phyloP scores from a whole-genome alignment of 306 rosid species.

The Trifolium fragiferum region DNA sequence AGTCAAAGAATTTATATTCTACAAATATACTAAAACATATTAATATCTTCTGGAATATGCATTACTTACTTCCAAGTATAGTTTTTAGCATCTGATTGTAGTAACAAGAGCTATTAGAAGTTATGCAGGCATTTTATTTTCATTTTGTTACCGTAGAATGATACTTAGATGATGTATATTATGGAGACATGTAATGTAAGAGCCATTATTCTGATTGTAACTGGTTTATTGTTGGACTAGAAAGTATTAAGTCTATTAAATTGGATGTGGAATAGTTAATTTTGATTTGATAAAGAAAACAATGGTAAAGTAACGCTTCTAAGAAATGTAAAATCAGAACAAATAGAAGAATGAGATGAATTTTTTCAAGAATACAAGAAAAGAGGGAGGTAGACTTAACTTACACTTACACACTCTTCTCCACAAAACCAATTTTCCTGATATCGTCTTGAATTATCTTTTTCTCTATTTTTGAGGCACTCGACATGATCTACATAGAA shows the following conservation, averaged over 20 bases:
- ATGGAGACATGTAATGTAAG: neutral
- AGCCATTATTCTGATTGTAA: neutral
- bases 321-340: neutral
- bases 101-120: neutral
- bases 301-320: neutral
- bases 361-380: neutral
- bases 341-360: neutral
- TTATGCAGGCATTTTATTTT: neutral
- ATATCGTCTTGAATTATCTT: conserved; percentile 37
- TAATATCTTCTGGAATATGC: too few relatives aligned
- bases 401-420: conserved; percentile 69
- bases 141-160: neutral
- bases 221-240: neutral
- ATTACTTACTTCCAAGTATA: too few relatives aligned
- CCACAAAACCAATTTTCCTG: conserved; percentile 64
- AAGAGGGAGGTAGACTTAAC: conserved; percentile 20
- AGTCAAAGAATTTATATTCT: too few relatives aligned
- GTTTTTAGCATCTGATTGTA: neutral
- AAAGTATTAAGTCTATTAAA: conserved; percentile 7
- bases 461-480: conserved; percentile 54
- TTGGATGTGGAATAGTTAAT: neutral
- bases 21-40: too few relatives aligned
- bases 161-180: neutral
- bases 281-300: neutral
- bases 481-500: conserved; percentile 64